A percentile compares a stretch with the other conserved stretches of the same genome.
Conservation (phyloP, 768 basidiomycete genomes). For the Mycena rebaudengoi region DNA sequence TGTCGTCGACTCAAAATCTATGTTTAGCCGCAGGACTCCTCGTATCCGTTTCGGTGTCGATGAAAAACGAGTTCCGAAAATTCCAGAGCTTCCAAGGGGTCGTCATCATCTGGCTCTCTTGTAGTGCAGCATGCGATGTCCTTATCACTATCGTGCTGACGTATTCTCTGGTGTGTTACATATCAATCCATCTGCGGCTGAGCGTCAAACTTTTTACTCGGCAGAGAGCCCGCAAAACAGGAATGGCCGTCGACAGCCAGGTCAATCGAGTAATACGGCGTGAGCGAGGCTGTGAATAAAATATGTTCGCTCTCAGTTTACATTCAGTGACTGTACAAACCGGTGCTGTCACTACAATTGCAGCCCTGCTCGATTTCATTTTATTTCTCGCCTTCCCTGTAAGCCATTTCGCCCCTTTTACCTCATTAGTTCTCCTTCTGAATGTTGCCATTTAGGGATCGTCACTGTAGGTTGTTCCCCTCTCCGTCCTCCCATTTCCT, state of each 20-base stretch:
- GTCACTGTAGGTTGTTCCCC: too few species aligned
- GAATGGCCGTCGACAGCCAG: too few species aligned
- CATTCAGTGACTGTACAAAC: constrained; percentile 36
- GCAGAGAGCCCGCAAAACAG: too few species aligned
- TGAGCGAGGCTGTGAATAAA: too few species aligned
- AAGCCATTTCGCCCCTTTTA: too few species aligned
- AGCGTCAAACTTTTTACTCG: too few species aligned
- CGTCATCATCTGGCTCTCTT: constrained; percentile 18
- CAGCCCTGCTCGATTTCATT: constrained; percentile 33
- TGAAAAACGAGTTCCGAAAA: background rate
- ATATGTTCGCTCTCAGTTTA: too few species aligned
- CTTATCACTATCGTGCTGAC: constrained; percentile 17
- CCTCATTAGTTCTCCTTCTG: too few species aligned
- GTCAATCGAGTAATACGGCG: too few species aligned
- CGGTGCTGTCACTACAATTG: constrained; percentile 35
- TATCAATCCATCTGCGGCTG: too few species aligned
- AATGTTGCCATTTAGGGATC: too few species aligned
- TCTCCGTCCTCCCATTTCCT: too few species aligned
- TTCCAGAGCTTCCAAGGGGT: constrained; percentile 6
- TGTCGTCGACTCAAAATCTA: background rate
- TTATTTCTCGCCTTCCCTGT: constrained; percentile 28
- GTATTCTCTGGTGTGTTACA: constrained; percentile 23
- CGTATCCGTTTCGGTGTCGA: constrained; percentile 6
- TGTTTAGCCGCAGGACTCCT: constrained; percentile 13
- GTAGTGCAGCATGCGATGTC: constrained; percentile 21